These are phyloP conservation scores for Thalassiosira tumida DNA, from an alignment of 352 stramenopile genomes.

Conservation along the genomic window DNA sequence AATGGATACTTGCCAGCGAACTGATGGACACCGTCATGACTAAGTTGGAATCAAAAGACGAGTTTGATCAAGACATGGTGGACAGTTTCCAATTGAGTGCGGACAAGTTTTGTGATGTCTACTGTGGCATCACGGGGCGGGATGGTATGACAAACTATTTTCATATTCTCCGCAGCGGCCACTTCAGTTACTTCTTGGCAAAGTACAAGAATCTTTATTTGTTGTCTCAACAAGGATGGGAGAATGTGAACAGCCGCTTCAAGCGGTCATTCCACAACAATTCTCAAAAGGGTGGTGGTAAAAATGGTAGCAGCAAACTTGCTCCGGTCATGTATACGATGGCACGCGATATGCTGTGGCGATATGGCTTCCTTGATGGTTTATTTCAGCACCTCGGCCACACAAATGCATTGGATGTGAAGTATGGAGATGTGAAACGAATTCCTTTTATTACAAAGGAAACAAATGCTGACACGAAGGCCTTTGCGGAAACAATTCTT, in stretches of 20 bases:
- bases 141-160: conserved; percentile 57
- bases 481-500: neutral
- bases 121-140: conserved; percentile 1
- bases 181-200: conserved; percentile 25
- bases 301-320: conserved; percentile 6
- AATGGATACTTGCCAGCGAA: neutral
- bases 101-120: conserved; percentile 34
- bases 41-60: neutral
- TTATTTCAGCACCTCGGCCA: neutral
- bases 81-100: neutral
- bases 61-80: conserved; percentile 17
- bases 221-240: conserved; percentile 41
- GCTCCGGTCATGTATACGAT: conserved; percentile 19
- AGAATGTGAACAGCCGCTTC: conserved; percentile 43
- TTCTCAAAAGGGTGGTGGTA: conserved; percentile 35
- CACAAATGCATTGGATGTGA: neutral
- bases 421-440: neutral
- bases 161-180: conserved; percentile 31
- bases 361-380: neutral
- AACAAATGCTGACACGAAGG: neutral
- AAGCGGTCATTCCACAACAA: conserved; percentile 36
- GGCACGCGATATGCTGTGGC: conserved; percentile 8
- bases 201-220: conserved; percentile 39
- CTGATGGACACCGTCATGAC: neutral
- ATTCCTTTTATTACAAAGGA: neutral